Evolutionary conservation across 2,329 filamentous ascomycete species (phyloP).

Genomic region (Massarina eburnea): DNA sequence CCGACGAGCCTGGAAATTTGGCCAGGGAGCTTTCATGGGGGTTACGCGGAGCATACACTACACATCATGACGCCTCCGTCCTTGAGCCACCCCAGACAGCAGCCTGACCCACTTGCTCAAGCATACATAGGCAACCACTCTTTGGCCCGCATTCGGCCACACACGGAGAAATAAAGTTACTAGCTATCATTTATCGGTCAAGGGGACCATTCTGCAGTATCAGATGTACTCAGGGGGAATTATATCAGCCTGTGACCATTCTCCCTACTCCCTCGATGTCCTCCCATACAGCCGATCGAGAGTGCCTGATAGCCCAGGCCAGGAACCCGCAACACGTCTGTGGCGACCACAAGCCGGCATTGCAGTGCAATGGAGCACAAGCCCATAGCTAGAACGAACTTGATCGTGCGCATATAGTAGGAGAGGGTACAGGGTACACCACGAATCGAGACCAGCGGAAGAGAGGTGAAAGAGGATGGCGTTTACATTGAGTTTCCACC

Average conservation of each 20-base stretch:
- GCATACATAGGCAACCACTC: conserved; percentile 12
- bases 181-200: conserved; percentile 1
- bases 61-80: conserved; percentile 23
- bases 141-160: conserved; percentile 17
- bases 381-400: too few relatives aligned
- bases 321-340: too few relatives aligned
- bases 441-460: too few relatives aligned
- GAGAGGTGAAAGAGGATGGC: too few relatives aligned
- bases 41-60: conserved; percentile 11
- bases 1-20: conserved; percentile 2
- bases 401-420: too few relatives aligned
- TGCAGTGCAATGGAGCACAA: too few relatives aligned
- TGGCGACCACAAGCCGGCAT: too few relatives aligned
- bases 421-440: too few relatives aligned
- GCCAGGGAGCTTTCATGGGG: conserved; percentile 8
- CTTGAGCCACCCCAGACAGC: conserved; percentile 31
- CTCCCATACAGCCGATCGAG: not conserved
- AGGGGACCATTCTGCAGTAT: conserved; percentile 10
- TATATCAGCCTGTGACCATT: conserved; percentile 2
- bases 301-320: too few relatives aligned
- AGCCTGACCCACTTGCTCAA: conserved; percentile 36
- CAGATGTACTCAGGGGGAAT: conserved; percentile 12
- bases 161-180: conserved; percentile 4
- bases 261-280: not conserved
- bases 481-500: not conserved